Evolutionary conservation across 352 stramenopile species (phyloP), one percentile per base, ranked within the genome.

Genomic region (Phytophthora fragariaefolia): DNA sequence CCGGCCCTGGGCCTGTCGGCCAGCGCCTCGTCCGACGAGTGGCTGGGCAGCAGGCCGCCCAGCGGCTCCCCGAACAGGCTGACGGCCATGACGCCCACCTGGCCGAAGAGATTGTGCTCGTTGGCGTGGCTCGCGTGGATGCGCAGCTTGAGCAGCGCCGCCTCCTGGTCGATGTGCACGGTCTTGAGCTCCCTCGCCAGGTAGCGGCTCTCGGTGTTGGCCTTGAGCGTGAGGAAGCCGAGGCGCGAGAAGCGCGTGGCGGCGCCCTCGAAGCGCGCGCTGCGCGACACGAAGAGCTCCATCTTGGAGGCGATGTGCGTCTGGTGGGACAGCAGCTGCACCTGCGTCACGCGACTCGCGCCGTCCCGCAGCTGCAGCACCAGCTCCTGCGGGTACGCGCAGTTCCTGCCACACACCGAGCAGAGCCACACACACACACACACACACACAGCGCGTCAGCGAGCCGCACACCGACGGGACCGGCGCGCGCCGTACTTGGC

Each of bases 361-460:
- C 89, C 90, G 18, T 92, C 82, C 4, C 63, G n/a, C 36, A 98
- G 77, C 45, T 84, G 72, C 30, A 98, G 76, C 23, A 96, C 86
- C 18, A 98, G 63, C 71, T 98, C 94, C 63, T 98, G 91, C n/a
- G 94, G 94, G 62, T 97, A 98, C 59, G 94, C 80, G 73, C 91
- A 97, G 69, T 97, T 97, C 45, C 89, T 96, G 47, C 13, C 7
- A 45, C 9, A 46, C 17, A n/a, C n/a, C n/a, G n/a, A n/a, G n/a
- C n/a, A n/a, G n/a, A n/a, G n/a, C n/a, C n/a, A n/a, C n/a, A n/a
- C n/a, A n/a, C n/a, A n/a, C n/a, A n/a, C n/a, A n/a, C n/a, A n/a
- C n/a, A n/a, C n/a, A n/a, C n/a, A n/a, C n/a, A n/a, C n/a, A n/a
- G n/a, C n/a, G n/a, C n/a, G n/a, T n/a, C n/a, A n/a, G n/a, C n/a